Conservation (phyloP, 2,329 filamentous ascomycete species). For the Diaporthe sp. region DNA sequence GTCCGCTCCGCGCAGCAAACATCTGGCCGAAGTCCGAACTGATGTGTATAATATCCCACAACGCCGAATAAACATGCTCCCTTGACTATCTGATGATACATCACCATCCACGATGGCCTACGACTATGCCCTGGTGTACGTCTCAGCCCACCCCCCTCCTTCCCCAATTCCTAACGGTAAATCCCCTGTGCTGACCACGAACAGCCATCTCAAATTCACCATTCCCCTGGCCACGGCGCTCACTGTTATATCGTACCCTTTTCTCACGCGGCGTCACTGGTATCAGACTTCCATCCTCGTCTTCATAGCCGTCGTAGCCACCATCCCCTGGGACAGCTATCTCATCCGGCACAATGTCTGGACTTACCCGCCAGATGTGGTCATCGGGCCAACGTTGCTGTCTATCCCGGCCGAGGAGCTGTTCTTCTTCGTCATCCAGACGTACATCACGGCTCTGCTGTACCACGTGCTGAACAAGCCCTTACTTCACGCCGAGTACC, state of each 20-base stretch:
- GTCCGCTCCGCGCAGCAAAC: neutral
- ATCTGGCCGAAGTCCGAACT: neutral
- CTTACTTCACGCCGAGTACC: slow-evolving; percentile 63
- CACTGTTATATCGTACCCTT: slow-evolving; percentile 70
- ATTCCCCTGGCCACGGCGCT: slow-evolving; percentile 73
- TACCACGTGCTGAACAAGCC: slow-evolving; percentile 78
- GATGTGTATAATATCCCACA: slow-evolving; percentile 1
- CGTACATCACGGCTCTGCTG: slow-evolving; percentile 78
- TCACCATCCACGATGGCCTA: slow-evolving; percentile 43
- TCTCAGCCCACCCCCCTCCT: neutral
- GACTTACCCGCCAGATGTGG: slow-evolving; percentile 77
- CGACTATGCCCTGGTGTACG: slow-evolving; percentile 46
- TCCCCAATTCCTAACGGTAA: neutral
- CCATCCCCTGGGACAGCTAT: slow-evolving; percentile 83
- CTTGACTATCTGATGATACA: neutral
- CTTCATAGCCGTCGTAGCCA: slow-evolving; percentile 74
- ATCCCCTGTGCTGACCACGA: neutral
- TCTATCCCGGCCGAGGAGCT: slow-evolving; percentile 79
- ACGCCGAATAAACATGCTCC: slow-evolving; percentile 18
- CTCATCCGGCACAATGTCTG: slow-evolving; percentile 77
- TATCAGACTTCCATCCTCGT: slow-evolving; percentile 74
- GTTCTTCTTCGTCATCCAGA: slow-evolving; percentile 84
- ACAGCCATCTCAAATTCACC: slow-evolving; percentile 75
- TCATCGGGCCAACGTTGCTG: slow-evolving; percentile 73
- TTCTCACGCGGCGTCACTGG: slow-evolving; percentile 72